A percentile compares a stretch with the other conserved stretches of the same genome.
These are phyloP conservation scores for Talaromyces islandicus DNA, from an alignment of 2,329 filamentous ascomycete species.

Conservation along the genomic window DNA sequence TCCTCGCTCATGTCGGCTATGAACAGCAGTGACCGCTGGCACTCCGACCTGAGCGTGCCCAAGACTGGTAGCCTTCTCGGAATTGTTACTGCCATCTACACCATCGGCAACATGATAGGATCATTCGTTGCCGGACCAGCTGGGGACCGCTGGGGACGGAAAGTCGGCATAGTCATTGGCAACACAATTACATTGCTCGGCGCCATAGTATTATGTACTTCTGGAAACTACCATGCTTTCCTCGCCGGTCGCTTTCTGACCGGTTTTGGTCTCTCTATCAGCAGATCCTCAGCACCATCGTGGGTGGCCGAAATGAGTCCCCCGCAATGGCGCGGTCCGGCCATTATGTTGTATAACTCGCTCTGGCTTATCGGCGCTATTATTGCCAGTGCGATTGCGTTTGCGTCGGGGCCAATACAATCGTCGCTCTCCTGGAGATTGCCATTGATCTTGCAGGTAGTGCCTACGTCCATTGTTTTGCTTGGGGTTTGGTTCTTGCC, in stretches of 20 bases:
- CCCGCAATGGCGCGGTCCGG: background rate
- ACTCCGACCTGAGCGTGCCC: background rate
- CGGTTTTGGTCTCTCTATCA: background rate
- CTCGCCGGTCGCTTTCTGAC: background rate
- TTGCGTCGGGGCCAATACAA: background rate
- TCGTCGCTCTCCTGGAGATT: background rate
- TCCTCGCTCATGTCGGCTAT: background rate
- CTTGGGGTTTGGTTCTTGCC: background rate
- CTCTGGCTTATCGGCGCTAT: background rate
- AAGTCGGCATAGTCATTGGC: slow-evolving; percentile 1
- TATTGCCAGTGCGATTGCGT: background rate
- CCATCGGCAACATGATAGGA: slow-evolving; percentile 1
- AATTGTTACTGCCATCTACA: background rate
- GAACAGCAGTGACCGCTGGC: background rate
- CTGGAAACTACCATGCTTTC: background rate
- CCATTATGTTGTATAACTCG: background rate
- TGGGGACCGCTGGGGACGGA: slow-evolving; percentile 1
- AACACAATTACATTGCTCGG: background rate
- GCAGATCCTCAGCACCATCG: background rate
- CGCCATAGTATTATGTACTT: background rate
- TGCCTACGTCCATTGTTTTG: background rate
- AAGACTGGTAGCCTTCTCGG: background rate
- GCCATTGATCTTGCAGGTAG: slow-evolving; percentile 1
- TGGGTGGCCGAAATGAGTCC: slow-evolving; percentile 1
- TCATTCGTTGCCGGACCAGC: background rate